Base-by-base conservation (phyloP, 495 filamentous ascomycete genomes). In the Lasiosphaeria miniovina region DNA sequence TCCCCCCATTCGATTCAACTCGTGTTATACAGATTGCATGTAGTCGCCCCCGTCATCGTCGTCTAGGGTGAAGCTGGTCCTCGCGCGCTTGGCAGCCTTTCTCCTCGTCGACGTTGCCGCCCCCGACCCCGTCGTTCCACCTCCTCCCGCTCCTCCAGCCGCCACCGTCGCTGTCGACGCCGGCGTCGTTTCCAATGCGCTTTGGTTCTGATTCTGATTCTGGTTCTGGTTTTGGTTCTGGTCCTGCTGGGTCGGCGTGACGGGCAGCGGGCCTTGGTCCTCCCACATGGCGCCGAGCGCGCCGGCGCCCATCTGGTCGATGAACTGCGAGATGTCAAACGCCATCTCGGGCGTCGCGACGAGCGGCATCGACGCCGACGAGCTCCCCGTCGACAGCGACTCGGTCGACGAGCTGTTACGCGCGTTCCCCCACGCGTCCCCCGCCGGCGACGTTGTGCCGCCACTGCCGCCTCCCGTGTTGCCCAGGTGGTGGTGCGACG, bases 321-420 rank as follows among this genome's bases (percentile, higher is more conserved):
- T 46, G 43, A 46, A 46, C 43, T 46, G 43, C 43, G 43, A 46
- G 43, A 46, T 46, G 43, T 46, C 43, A n/a, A 46, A 46, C 15
- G 43, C 4, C 43, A 46, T 46, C 15, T 46, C 43, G 12, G 43
- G 43, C 12, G 43, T 46, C 5, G 8, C 12, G 6, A 46, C 43
- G 12, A 46, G 7, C 6, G 43, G 43, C 6, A 46, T 46, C 11
- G 43, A 46, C 6, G 43, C 43, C 43, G 43, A 46, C 6, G 43
- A 46, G 43, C 43, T 46, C 12, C 43, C 43, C 12, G 43, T 46
- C 43, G 43, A 46, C 8, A 46, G 43, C 12, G 43, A 46, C 43
- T 46, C 43, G 12, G 15, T 46, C 11, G 43, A 46, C 12, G 8
- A 11, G 11, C 8, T 46, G 11, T 46, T 46, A 5, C 43, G 43